Evolutionary conservation across 1,284 basidiomycete genomes (phyloP), one percentile per base, ranked within the genome.

Genomic region (Puccinia hordei): DNA sequence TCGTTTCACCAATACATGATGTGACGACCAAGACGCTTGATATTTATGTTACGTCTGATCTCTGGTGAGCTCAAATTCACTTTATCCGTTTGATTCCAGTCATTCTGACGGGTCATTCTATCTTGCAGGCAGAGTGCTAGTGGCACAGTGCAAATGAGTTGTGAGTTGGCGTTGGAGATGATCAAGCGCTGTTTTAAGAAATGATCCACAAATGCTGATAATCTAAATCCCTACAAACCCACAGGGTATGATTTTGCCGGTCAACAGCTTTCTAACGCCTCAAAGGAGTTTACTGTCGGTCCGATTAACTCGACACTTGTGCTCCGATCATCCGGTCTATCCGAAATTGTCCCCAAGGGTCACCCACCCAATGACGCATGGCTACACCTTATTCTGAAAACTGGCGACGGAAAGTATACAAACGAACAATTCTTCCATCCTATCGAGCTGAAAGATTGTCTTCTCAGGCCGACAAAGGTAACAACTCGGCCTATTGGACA

Each of bases 351-450:
- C 4, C 90, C 89, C 0, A 71, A 83, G 0, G 88, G 88, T 0
- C 83, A 84, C 61, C 84, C 87, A 5, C 84, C 85, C 12, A 83
- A 85, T 1, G 88, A 90, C 55, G 88, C 89, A 9, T 90, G 88
- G 87, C 83, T 90, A 83, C 83, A 87, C 69, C 84, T 90, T 81
- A 89, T 89, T 82, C 59, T 89, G 49, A 89, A 89, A 0, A 88
- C 89, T 0, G 80, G 87, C 15, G 87, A 87, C 1, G 87, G 88
- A 41, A 85, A 85, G 30, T 85, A 85, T 30, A 88, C 87, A 0
- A 89, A 88, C 79, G 89, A 90, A 82, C 87, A 89, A 85, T 89
- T 88, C 89, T 90, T 90, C 83, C 89, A 88, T 0, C 89, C 89
- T 0, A 85, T 85, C 2, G 88, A 88, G 3, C 86, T 90, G 9